Conservation (phyloP, 225 moss, liverwort and hornwort genomes). For the Marchantia polymorpha region DNA sequence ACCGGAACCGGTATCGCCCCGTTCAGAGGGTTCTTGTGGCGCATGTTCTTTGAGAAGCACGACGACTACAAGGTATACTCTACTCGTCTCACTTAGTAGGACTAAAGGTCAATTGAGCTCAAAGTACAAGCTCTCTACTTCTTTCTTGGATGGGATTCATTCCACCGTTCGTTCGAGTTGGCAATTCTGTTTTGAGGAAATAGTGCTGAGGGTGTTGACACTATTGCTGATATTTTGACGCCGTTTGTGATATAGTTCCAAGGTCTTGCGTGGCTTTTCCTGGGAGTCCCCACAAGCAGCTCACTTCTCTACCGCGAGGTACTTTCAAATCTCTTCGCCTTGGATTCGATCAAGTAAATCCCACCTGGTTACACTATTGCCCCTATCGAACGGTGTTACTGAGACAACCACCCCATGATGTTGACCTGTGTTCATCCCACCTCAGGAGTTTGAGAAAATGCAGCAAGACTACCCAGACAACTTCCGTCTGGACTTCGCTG, state of each 20-base stretch:
- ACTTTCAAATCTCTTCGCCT: not conserved
- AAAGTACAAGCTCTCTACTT: not conserved
- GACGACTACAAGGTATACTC: conserved; percentile 50
- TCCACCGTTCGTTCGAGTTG: too few species aligned
- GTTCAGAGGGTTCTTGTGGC: conserved; percentile 61
- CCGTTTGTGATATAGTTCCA: conserved; percentile 29
- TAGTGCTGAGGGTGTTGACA: too few species aligned
- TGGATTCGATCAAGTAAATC: not conserved
- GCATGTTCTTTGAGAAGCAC: conserved; percentile 73
- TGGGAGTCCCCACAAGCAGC: conserved; percentile 70
- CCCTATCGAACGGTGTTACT: not conserved
- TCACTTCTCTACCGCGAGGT: conserved; percentile 61
- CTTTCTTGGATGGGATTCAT: not conserved
- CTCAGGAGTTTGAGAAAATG: conserved; percentile 69
- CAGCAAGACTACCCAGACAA: conserved; percentile 48
- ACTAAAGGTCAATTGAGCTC: not conserved
- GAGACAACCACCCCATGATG: too few species aligned
- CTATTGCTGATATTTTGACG: not conserved
- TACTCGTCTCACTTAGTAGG: not conserved
- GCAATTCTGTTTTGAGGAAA: too few species aligned
- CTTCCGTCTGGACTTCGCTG: conserved; percentile 60
- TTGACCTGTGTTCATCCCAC: not conserved
- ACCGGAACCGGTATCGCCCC: conserved; percentile 70
- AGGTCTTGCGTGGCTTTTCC: conserved; percentile 56
- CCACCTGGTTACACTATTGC: not conserved